Evolutionary conservation across 2,329 filamentous ascomycete genomes (phyloP).

Genomic region (Nemania sp.): DNA sequence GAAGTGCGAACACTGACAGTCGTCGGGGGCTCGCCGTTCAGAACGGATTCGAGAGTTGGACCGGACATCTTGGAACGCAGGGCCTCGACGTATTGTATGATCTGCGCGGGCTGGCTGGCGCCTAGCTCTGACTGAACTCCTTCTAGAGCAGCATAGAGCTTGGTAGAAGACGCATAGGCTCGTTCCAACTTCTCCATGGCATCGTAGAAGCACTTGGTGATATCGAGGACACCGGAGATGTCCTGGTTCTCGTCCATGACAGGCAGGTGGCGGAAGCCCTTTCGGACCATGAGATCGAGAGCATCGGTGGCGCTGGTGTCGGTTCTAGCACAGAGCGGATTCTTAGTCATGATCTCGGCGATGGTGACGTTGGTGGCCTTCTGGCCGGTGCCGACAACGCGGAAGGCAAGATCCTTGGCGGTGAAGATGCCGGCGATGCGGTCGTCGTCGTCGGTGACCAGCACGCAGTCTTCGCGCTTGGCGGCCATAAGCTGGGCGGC

Average conservation of each 20-base stretch:
- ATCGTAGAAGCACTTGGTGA: slow-evolving; percentile 99
- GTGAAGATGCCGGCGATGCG: slow-evolving; percentile 98
- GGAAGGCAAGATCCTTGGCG: slow-evolving; percentile 96
- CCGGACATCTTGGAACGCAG: slow-evolving; percentile 96
- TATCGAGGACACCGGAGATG: slow-evolving; percentile 96
- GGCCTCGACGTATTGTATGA: slow-evolving; percentile 98
- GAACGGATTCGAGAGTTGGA: slow-evolving; percentile 89
- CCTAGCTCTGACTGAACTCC: slow-evolving; percentile 97
- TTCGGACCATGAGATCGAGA: slow-evolving; percentile 95
- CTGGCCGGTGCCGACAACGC: slow-evolving; percentile 87
- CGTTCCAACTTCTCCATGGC: slow-evolving; percentile 99
- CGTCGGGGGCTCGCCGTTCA: slow-evolving; percentile 88
- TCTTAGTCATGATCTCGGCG: slow-evolving; percentile 99
- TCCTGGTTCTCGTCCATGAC: slow-evolving; percentile 99
- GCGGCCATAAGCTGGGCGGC: slow-evolving; percentile 98
- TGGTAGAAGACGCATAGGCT: slow-evolving; percentile 95
- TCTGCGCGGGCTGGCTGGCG: slow-evolving; percentile 94
- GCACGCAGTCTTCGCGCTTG: slow-evolving; percentile 95
- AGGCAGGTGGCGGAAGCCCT: slow-evolving; percentile 94
- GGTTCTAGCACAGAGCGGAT: slow-evolving; percentile 93
- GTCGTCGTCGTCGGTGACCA: slow-evolving; percentile 97
- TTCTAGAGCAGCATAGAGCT: slow-evolving; percentile 95
- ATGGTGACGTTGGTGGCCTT: slow-evolving; percentile 91
- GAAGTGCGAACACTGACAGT: slow-evolving; percentile 96
- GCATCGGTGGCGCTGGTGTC: slow-evolving; percentile 98